Percentiles rank a stretch among this genome's conserved stretches.
Evolutionary conservation across 768 basidiomycete species (phyloP).

Genomic region (Lactifluus hygrophoroides): DNA sequence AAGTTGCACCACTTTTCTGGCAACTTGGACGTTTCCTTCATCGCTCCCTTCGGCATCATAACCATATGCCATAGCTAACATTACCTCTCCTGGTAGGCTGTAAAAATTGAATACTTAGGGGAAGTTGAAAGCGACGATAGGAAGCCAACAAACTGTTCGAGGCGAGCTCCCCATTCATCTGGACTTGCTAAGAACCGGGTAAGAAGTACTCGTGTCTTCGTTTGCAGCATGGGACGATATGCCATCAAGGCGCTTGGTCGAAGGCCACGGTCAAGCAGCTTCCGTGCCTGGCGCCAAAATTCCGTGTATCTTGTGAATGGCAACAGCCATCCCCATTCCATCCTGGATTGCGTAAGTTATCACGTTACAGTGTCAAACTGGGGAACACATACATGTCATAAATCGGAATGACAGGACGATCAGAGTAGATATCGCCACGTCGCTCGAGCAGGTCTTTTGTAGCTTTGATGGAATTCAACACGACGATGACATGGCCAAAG

Average conservation of each 20-base stretch:
- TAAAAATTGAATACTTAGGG: neutral
- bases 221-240: neutral
- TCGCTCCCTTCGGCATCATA: neutral
- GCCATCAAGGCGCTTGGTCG: neutral
- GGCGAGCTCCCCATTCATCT: neutral
- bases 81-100: constrained; percentile 3
- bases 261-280: neutral
- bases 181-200: neutral
- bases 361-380: neutral
- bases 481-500: constrained; percentile 38
- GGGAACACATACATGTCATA: neutral
- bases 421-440: constrained; percentile 31
- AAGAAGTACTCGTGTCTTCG: neutral
- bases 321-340: neutral
- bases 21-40: neutral
- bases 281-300: neutral
- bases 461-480: constrained; percentile 39
- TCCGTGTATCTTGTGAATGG: neutral
- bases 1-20: neutral
- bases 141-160: neutral
- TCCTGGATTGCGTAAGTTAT: neutral
- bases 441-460: constrained; percentile 46
- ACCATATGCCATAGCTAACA: constrained; percentile 1
- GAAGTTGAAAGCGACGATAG: too few relatives aligned
- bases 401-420: neutral